phyloP scores from a whole-genome alignment of 192 early-diverging fungal genomes.

The Linnemannia exigua region DNA sequence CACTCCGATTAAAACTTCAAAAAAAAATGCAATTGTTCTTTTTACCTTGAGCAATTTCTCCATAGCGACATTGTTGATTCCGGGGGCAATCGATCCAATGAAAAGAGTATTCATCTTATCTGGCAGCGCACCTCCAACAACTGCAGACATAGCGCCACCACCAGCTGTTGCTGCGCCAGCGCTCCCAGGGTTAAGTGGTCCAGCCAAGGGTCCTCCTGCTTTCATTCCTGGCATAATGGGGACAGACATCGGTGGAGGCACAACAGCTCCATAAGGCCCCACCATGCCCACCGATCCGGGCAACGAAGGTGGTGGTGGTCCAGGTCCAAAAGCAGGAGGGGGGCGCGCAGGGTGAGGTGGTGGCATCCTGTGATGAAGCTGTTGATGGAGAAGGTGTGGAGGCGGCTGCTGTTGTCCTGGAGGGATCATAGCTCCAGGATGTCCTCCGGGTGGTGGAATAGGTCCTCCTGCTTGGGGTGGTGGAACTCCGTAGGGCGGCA shows the following conservation, averaged over 20 bases:
- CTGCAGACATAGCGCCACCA: conserved; percentile 10
- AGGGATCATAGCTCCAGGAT: background rate
- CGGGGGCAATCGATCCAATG: conserved; percentile 77
- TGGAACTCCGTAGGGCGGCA: conserved; percentile 6
- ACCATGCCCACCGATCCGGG: conserved; percentile 22
- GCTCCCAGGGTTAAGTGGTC: background rate
- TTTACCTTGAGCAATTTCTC: conserved; percentile 73
- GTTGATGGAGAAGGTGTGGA: background rate
- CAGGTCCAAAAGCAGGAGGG: conserved; percentile 15
- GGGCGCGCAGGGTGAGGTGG: conserved; percentile 4
- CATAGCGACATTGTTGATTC: conserved; percentile 76
- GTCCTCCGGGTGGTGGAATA: conserved; percentile 8
- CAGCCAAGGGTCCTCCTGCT: background rate
- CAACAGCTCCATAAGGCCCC: conserved; percentile 14
- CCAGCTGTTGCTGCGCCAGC: background rate
- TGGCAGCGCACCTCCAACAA: conserved; percentile 44
- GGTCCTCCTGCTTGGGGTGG: conserved; percentile 17
- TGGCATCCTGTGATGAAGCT: conserved; percentile 20
- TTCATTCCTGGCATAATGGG: background rate
- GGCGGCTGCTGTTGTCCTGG: conserved; percentile 4
- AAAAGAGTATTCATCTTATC: conserved; percentile 81
- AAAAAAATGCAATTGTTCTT: background rate
- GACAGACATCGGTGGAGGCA: conserved; percentile 9
- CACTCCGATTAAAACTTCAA: too few species aligned
- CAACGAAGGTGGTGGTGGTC: conserved; percentile 24